These are phyloP conservation scores for Venturia effusa DNA, from an alignment of 2,329 filamentous ascomycete species.

Conservation along the genomic window DNA sequence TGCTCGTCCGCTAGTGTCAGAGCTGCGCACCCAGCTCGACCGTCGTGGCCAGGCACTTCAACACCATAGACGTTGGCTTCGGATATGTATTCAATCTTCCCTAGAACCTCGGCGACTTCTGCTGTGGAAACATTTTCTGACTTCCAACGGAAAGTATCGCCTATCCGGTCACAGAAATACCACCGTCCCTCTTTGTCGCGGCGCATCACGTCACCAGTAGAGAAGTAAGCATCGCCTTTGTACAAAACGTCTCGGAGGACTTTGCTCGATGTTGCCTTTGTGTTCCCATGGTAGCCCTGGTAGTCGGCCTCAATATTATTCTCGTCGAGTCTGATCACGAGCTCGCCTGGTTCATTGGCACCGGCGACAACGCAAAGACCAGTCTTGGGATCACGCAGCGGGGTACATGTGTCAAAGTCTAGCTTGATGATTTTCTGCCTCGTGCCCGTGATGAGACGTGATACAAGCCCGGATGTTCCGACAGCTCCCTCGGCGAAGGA, in stretches of 20 bases:
- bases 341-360: conserved; percentile 52
- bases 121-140: conserved; percentile 36
- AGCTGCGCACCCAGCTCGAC: conserved; percentile 71
- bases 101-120: conserved; percentile 69
- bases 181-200: conserved; percentile 58
- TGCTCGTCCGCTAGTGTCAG: conserved; percentile 40
- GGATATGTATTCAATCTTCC: conserved; percentile 36
- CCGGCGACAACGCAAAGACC: conserved; percentile 54
- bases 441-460: conserved; percentile 41
- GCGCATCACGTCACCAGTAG: conserved; percentile 72
- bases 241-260: conserved; percentile 61
- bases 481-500: conserved; percentile 66
- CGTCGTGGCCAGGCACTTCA: conserved; percentile 67
- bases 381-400: conserved; percentile 55
- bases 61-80: conserved; percentile 80
- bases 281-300: conserved; percentile 73
- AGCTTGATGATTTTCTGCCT: conserved; percentile 53
- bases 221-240: conserved; percentile 72
- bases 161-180: conserved; percentile 73
- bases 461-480: conserved; percentile 58
- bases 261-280: conserved; percentile 59
- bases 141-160: conserved; percentile 73
- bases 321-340: conserved; percentile 60
- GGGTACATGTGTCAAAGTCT: conserved; percentile 59
- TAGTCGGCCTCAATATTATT: conserved; percentile 54